Evolutionary conservation across 2,329 filamentous ascomycete species (phyloP).

Genomic region (Apiospora arundinis): DNA sequence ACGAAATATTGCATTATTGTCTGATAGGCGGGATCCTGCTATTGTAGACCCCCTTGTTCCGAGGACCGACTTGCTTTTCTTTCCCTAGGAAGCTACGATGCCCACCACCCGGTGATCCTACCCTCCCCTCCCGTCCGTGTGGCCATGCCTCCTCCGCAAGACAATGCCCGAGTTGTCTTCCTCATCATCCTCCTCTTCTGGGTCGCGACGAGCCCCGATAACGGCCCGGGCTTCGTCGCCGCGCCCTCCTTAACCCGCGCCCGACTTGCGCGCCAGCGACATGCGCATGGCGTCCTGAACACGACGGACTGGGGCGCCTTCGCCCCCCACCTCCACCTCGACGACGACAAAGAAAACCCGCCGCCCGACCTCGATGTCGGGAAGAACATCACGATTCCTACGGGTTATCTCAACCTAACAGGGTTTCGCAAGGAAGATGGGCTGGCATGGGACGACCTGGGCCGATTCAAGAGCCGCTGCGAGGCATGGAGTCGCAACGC

Average conservation of each 20-base stretch:
- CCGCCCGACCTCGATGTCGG: background rate
- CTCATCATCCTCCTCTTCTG: conserved; percentile 52
- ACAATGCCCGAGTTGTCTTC: conserved; percentile 52
- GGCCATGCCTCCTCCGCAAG: conserved; percentile 56
- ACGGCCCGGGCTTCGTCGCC: conserved; percentile 48
- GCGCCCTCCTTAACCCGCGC: conserved; percentile 50
- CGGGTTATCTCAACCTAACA: conserved; percentile 70
- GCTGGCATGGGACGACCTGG: conserved; percentile 79
- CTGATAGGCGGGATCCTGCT: background rate
- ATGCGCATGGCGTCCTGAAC: conserved; percentile 61
- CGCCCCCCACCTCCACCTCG: conserved; percentile 45
- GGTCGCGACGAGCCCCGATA: conserved; percentile 50
- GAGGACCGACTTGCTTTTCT: background rate
- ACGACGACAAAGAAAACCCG: conserved; percentile 29
- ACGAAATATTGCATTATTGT: background rate
- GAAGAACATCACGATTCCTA: conserved; percentile 35
- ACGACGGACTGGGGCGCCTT: conserved; percentile 67
- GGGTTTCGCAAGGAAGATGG: conserved; percentile 77
- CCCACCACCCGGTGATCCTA: conserved; percentile 11
- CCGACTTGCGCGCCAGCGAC: conserved; percentile 58
- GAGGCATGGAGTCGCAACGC: conserved; percentile 65
- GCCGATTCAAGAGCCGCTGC: conserved; percentile 69
- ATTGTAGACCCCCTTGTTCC: background rate
- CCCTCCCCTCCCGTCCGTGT: background rate
- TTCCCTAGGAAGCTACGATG: conserved; percentile 7